Percentiles rank a stretch among this genome's conserved stretches.
Evolutionary conservation across 2,329 filamentous ascomycete species (phyloP).

Genomic region (Boeremia exigua): DNA sequence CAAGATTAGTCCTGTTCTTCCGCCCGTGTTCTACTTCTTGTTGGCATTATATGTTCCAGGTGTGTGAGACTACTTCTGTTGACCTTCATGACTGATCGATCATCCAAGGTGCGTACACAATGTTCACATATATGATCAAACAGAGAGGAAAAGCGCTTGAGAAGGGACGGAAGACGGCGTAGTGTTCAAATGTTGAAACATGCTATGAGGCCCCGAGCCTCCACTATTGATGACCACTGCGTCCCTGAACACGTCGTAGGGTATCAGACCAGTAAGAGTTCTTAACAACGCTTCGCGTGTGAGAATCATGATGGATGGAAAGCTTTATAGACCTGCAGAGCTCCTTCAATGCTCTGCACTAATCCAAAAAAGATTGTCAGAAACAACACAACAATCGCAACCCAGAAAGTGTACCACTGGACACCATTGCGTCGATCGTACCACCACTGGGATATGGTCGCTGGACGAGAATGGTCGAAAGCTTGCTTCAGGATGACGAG

Average conservation of each 20-base stretch:
- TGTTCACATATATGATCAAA: slow-evolving; percentile 40
- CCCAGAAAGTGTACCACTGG: slow-evolving; percentile 56
- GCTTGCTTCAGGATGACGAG: slow-evolving; percentile 53
- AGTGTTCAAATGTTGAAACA: not conserved
- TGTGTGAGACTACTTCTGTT: slow-evolving; percentile 2
- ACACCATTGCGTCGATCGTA: slow-evolving; percentile 50
- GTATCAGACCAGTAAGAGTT: no score
- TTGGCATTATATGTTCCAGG: slow-evolving; percentile 33
- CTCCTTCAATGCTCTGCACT: slow-evolving; percentile 53
- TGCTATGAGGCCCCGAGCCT: no score
- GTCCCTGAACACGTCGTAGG: no score
- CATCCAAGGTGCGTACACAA: slow-evolving; percentile 27
- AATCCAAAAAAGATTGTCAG: slow-evolving; percentile 54
- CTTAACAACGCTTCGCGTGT: no score
- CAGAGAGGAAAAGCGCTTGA: slow-evolving; percentile 31
- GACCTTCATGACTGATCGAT: not conserved
- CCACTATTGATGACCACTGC: no score
- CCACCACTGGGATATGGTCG: slow-evolving; percentile 52
- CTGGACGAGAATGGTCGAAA: slow-evolving; percentile 48
- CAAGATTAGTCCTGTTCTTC: slow-evolving; percentile 18
- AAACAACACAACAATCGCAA: slow-evolving; percentile 46
- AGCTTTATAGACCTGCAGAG: slow-evolving; percentile 30
- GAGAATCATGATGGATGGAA: slow-evolving; percentile 22
- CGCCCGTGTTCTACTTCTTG: slow-evolving; percentile 28
- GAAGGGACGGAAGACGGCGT: not conserved